Evolutionary conservation across 257 asterid genomes (phyloP), one percentile per base, ranked within the genome.

Genomic region (Capsicum chinense): DNA sequence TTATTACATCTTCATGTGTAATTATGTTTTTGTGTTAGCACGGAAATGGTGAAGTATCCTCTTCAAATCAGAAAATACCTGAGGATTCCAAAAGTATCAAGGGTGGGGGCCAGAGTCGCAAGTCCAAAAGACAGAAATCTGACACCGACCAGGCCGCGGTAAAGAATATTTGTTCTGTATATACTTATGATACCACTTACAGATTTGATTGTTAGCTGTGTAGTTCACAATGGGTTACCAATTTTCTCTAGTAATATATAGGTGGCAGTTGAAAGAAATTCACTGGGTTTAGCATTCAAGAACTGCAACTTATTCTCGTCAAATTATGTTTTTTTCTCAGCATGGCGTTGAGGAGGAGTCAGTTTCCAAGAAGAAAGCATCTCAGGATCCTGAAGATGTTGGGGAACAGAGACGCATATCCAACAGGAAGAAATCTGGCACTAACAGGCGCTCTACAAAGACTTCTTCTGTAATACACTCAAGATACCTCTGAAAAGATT

Each of bases 31-130:
- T 78, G 81, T 78, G 60, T 54, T 48, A 78, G 64, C 81, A 78
- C 4, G 81, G 33, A 78, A 56, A 56, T 54, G 81, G 64, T 78
- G 54, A 59, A 16, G 78, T 9, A 44, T 82, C 83, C 57, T 70
- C 83, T 37, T 58, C 83, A 54, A 79, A 84, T 79, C 84, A 79
- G 71, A 83, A 79, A 87, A 67, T 60, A 62, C 60, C 79, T 14
- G 79, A 60, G 52, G 21, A 50, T 42, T 26, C 70, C 12, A 56
- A 82, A 80, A 63, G 44, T 33, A n/a, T 50, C 47, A 63, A 79
- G 81, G 76, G 50, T 11, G 52, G 83, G 84, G 80, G 15, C 81
- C 81, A 83, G 81, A 78, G 80, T 48, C 63, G 47, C 42, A 16
- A 16, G 52, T 63, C 88, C 15, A 68, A 67, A 58, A 58, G 86